Evolutionary conservation across 805 yeast species (phyloP), one percentile per base, ranked within the genome.

Genomic region (Hanseniaspora nectarophila): DNA sequence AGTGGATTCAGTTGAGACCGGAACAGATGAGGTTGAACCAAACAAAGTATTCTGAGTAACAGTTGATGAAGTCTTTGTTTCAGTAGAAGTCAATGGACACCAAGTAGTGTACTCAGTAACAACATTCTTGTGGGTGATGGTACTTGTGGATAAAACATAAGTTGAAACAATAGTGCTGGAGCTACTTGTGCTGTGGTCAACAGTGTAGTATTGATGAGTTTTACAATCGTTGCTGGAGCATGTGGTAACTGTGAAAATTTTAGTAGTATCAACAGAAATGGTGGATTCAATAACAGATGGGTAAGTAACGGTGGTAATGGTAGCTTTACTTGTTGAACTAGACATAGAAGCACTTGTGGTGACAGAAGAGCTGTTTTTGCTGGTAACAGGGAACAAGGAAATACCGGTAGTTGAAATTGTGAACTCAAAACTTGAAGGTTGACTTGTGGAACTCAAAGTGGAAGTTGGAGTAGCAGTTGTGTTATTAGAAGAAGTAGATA

Each of bases 41-140:
- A 37, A 26, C 5, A 37, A 21, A 21, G 40, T 37, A 9, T 37
- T 15, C n/a, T 21, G 13, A 37, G 40, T 37, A 38, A 38, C 43
- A 34, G 42, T 35, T 13, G 20, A 20, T 10, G 26, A 24, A 34
- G 42, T 24, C 8, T 23, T 26, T 1, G 42, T n/a, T n/a, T 21
- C 12, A 8, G 40, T 51, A 5, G 37, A 23, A 46, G 52, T 48
- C 24, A 49, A 21, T 38, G 55, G 55, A 32, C 54, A 49, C 54
- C 54, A 49, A 3, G 54, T 48, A 13, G 55, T 53, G 33, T 43
- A 47, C 15, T 32, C 50, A 18, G 53, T 53, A 13, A 48, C 21
- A 12, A 16, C 24, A 18, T 43, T 48, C 24, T 40, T 37, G 31
- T 20, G 26, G 4, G 55, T 52, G 5, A 21, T 45, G 6, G 35